Conservation (phyloP, 495 filamentous ascomycete species). For the Monascus purpureus region DNA sequence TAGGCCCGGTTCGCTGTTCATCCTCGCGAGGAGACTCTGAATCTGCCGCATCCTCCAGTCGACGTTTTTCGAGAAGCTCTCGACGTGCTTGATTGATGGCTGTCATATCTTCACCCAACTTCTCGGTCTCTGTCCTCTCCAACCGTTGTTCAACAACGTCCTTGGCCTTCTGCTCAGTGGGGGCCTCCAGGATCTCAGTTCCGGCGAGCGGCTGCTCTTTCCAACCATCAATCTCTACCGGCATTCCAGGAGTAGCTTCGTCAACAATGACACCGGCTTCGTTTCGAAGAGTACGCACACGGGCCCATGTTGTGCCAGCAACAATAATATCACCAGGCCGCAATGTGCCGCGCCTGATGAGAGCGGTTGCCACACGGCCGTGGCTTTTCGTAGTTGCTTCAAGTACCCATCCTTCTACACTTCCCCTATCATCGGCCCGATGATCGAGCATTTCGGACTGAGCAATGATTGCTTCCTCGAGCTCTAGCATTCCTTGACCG, state of each 20-base stretch:
- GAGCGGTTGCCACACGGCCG: slow-evolving; percentile 77
- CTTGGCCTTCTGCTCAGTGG: slow-evolving; percentile 65
- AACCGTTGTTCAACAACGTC: slow-evolving; percentile 63
- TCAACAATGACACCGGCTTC: slow-evolving; percentile 62
- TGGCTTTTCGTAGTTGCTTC: slow-evolving; percentile 83
- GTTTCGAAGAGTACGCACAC: slow-evolving; percentile 68
- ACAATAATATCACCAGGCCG: slow-evolving; percentile 71
- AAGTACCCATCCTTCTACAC: slow-evolving; percentile 84
- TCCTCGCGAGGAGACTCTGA: too few relatives aligned
- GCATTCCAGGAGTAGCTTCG: slow-evolving; percentile 74
- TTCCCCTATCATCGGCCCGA: slow-evolving; percentile 61
- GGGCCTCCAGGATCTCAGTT: slow-evolving; percentile 72
- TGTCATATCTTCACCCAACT: slow-evolving; percentile 53
- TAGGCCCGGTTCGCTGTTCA: slow-evolving; percentile 25
- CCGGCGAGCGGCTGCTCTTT: slow-evolving; percentile 81
- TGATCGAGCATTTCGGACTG: slow-evolving; percentile 83
- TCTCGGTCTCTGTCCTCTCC: slow-evolving; percentile 45
- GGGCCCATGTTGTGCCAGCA: slow-evolving; percentile 73
- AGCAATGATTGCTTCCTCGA: slow-evolving; percentile 78
- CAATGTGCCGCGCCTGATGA: slow-evolving; percentile 79
- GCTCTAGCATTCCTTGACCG: slow-evolving; percentile 76
- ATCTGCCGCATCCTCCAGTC: slow-evolving; percentile 29
- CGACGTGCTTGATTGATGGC: slow-evolving; percentile 62
- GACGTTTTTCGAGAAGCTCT: slow-evolving; percentile 43
- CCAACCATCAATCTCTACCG: slow-evolving; percentile 91